phyloP scores from a whole-genome alignment of 2,329 filamentous ascomycete genomes.

The Cadophora sp. region DNA sequence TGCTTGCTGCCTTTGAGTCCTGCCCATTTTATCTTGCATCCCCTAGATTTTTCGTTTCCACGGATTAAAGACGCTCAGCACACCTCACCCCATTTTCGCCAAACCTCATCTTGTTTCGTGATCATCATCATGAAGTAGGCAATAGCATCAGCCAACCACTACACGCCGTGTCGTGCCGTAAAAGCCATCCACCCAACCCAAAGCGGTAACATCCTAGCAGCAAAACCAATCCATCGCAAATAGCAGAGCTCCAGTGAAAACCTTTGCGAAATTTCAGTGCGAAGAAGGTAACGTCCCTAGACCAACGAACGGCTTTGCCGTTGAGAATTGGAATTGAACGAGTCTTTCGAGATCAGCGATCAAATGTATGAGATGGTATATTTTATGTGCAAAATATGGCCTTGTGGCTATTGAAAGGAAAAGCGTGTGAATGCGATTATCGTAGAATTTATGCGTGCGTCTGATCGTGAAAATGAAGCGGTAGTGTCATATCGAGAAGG shows the following conservation, averaged over 20 bases:
- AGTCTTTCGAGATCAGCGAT: constrained; percentile 1
- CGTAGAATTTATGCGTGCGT: constrained; percentile 1
- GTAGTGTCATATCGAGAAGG: neutral
- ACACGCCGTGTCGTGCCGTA: constrained; percentile 18
- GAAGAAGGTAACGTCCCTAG: neutral
- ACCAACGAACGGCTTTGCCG: neutral
- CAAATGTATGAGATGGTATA: constrained; percentile 2
- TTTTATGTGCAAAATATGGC: neutral
- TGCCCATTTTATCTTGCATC: neutral
- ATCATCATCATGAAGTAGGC: constrained; percentile 14
- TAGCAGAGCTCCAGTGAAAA: constrained; percentile 11
- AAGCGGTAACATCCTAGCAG: constrained; percentile 1
- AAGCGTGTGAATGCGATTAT: constrained; percentile 4
- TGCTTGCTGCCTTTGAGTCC: neutral
- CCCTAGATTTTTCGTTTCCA: constrained; percentile 4
- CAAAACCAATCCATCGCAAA: constrained; percentile 10
- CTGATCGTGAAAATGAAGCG: neutral
- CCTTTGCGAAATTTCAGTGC: neutral
- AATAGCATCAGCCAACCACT: constrained; percentile 1
- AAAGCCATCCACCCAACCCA: neutral
- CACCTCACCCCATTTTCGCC: constrained; percentile 9
- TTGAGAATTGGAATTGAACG: neutral
- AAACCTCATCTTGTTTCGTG: constrained; percentile 10
- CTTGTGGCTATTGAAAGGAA: neutral
- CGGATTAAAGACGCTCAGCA: constrained; percentile 4